phyloP scores from a whole-genome alignment of 257 asterid species.

The Rhazya stricta region DNA sequence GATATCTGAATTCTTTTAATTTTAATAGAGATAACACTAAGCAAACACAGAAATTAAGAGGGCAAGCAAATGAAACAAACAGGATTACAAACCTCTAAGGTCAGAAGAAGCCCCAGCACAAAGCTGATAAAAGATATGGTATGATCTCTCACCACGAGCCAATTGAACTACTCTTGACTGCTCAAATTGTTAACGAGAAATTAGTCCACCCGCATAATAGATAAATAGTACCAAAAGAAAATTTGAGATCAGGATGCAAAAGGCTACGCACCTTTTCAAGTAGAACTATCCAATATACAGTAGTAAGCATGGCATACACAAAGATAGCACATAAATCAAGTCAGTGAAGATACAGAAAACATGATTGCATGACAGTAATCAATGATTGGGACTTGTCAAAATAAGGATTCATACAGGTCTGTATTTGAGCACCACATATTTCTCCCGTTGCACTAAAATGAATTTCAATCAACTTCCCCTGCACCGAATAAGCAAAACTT shows the following conservation, averaged over 20 bases:
- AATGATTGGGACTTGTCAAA: conserved; percentile 11
- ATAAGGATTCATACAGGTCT: conserved; percentile 64
- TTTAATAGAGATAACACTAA: neutral
- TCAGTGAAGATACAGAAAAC: conserved; percentile 24
- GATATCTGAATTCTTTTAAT: neutral
- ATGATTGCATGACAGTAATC: neutral
- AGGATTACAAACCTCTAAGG: conserved; percentile 60
- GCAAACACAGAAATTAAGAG: neutral
- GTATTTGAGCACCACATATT: conserved; percentile 74
- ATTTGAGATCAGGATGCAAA: conserved; percentile 15
- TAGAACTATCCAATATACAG: conserved; percentile 54
- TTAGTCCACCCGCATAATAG: conserved; percentile 23
- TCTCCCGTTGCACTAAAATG: conserved; percentile 65
- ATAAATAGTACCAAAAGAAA: conserved; percentile 18
- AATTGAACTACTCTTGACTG: conserved; percentile 92
- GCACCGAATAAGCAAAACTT: conserved; percentile 14
- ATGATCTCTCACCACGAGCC: conserved; percentile 77
- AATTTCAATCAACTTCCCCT: conserved; percentile 85
- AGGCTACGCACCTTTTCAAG: conserved; percentile 76
- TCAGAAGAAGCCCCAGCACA: conserved; percentile 84
- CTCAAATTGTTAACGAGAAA: conserved; percentile 28
- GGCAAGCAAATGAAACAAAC: conserved; percentile 3
- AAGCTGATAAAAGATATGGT: conserved; percentile 88
- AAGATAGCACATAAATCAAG: conserved; percentile 27
- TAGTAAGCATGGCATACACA: conserved; percentile 33